Percentiles rank a stretch among this genome's conserved stretches.
Evolutionary conservation across 495 filamentous ascomycete genomes (phyloP).

Genomic region (Aspergillus panamensis): DNA sequence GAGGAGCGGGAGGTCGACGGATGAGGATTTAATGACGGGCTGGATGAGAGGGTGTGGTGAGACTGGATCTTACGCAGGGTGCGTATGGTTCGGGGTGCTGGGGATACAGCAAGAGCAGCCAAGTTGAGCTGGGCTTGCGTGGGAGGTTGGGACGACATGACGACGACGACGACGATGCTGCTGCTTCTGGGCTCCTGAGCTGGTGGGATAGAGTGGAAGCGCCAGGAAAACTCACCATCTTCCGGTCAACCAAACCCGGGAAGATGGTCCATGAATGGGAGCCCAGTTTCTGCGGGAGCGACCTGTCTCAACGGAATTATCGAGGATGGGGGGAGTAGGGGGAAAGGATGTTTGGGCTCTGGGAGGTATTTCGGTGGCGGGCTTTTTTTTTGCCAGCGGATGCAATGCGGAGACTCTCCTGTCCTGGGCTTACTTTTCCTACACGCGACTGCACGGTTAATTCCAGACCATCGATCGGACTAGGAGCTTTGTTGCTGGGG

Average conservation of each 20-base stretch:
- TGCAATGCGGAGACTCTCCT: slow-evolving; percentile 28
- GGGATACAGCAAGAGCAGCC: slow-evolving; percentile 35
- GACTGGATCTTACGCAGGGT: slow-evolving; percentile 52
- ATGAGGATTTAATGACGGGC: slow-evolving; percentile 35
- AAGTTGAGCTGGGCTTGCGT: slow-evolving; percentile 29
- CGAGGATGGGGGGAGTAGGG: background rate
- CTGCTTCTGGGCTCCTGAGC: slow-evolving; percentile 1
- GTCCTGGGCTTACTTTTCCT: background rate
- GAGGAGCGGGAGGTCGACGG: slow-evolving; percentile 29
- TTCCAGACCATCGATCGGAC: background rate
- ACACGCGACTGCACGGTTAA: slow-evolving; percentile 6
- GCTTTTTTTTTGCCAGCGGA: slow-evolving; percentile 15
- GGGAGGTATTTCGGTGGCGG: slow-evolving; percentile 9
- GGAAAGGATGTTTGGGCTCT: background rate
- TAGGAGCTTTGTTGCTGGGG: slow-evolving; percentile 9
- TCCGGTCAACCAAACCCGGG: slow-evolving; percentile 12
- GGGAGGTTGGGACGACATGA: slow-evolving; percentile 22
- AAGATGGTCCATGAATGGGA: slow-evolving; percentile 12
- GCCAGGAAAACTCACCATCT: slow-evolving; percentile 15
- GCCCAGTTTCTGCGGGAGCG: background rate
- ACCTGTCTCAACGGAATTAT: background rate
- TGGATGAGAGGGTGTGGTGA: slow-evolving; percentile 47
- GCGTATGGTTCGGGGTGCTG: slow-evolving; percentile 48
- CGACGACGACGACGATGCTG: too few species aligned
- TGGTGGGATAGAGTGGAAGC: background rate